These are phyloP conservation scores for Ailanthus altissimus DNA, from an alignment of 345 rosid genomes.

Conservation along the genomic window DNA sequence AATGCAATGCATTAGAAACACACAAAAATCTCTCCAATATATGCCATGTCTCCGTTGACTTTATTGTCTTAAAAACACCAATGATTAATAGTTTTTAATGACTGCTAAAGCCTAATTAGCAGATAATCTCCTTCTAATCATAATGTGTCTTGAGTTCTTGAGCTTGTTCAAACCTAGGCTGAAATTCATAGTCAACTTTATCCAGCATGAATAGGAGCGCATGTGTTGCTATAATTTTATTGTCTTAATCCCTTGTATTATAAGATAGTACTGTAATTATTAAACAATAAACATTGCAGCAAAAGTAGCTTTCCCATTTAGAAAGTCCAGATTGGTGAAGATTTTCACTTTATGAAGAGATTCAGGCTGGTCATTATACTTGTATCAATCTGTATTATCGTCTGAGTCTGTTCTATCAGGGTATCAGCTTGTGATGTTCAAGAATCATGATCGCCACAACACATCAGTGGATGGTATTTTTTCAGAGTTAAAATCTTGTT, in stretches of 20 bases:
- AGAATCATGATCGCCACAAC: conserved; percentile 3
- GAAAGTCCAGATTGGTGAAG: background rate
- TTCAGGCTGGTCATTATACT: conserved; percentile 6
- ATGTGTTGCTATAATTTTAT: conserved; percentile 20
- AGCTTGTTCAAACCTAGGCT: conserved; percentile 10
- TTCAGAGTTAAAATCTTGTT: background rate
- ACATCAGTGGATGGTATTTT: background rate
- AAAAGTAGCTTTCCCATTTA: background rate
- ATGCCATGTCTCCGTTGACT: background rate
- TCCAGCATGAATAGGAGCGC: conserved; percentile 20
- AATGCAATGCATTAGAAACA: no score
- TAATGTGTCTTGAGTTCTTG: background rate
- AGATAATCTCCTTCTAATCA: conserved; percentile 22
- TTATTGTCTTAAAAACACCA: background rate
- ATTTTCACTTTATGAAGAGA: background rate
- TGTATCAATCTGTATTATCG: background rate
- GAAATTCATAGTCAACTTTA: conserved; percentile 18
- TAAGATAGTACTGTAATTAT: conserved; percentile 1
- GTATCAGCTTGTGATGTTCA: background rate
- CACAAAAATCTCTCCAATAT: no score
- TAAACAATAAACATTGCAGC: conserved; percentile 5
- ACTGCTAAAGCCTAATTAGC: conserved; percentile 12
- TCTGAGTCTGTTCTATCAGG: background rate
- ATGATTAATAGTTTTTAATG: conserved; percentile 1
- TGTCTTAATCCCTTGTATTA: conserved; percentile 15